phyloP scores from a whole-genome alignment of 2,329 filamentous ascomycete genomes.

The Monilinia fructicola region DNA sequence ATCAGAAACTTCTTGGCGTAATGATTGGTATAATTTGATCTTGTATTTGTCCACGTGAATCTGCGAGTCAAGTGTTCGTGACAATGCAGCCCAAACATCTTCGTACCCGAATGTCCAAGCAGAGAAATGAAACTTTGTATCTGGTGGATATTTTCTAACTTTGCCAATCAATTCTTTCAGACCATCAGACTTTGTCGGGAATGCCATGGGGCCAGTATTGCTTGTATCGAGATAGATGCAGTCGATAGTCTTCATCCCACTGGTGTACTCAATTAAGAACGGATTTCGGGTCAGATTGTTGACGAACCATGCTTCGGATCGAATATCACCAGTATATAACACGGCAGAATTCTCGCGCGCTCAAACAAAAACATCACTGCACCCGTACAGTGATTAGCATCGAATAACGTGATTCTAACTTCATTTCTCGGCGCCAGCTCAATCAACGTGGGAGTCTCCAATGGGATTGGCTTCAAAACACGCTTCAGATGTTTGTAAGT shows the following conservation, averaged over 20 bases:
- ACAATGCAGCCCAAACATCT: conserved; percentile 83
- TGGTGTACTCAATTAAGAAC: conserved; percentile 69
- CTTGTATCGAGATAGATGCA: conserved; percentile 90
- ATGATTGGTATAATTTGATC: conserved; percentile 66
- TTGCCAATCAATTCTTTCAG: conserved; percentile 71
- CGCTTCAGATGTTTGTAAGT: conserved; percentile 75
- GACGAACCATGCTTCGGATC: conserved; percentile 85
- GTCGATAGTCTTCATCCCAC: conserved; percentile 66
- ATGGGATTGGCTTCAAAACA: conserved; percentile 75
- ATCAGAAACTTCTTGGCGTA: conserved; percentile 46
- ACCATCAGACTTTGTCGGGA: conserved; percentile 70
- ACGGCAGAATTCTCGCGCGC: conserved; percentile 64
- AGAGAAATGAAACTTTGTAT: conserved; percentile 80
- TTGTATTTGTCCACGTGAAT: conserved; percentile 86
- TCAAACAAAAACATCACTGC: conserved; percentile 93
- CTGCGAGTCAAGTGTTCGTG: conserved; percentile 64
- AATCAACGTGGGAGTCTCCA: conserved; percentile 75
- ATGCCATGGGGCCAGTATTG: conserved; percentile 52
- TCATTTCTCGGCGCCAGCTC: conserved; percentile 67
- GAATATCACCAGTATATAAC: conserved; percentile 85
- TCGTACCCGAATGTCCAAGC: conserved; percentile 95
- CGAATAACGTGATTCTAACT: conserved; percentile 81
- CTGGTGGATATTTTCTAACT: conserved; percentile 63
- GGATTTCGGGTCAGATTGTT: conserved; percentile 71
- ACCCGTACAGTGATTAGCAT: conserved; percentile 90